These are phyloP conservation scores for Tylopilus felleus DNA, from an alignment of 768 basidiomycete species.

Conservation along the genomic window DNA sequence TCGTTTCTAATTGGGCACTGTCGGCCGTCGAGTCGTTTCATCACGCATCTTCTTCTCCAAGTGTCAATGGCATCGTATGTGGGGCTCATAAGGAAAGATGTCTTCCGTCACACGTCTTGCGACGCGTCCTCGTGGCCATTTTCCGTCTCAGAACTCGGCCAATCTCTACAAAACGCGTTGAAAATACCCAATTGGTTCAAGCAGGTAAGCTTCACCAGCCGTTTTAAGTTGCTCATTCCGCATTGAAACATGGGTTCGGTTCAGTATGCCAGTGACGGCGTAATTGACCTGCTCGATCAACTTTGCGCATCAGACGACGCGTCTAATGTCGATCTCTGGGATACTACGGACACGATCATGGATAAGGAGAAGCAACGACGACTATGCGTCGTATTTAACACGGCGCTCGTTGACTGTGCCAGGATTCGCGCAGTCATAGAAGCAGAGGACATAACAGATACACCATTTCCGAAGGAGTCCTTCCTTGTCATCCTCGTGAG, in stretches of 20 bases:
- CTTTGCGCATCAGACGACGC: not conserved
- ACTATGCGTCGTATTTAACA: not conserved
- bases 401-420: slow-evolving; percentile 1
- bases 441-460: not conserved
- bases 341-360: not conserved
- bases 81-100: not conserved
- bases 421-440: slow-evolving; percentile 4
- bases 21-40: not conserved
- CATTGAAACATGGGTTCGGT: not conserved
- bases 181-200: slow-evolving; percentile 2
- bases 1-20: no score
- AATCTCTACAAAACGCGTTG: not conserved
- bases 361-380: not conserved
- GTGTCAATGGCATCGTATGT: not conserved
- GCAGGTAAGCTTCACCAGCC: not conserved
- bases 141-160: not conserved
- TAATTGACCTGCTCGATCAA: no score
- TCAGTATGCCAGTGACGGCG: not conserved
- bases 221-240: not conserved
- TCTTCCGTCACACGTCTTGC: not conserved
- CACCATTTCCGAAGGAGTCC: slow-evolving; percentile 2
- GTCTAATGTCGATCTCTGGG: not conserved
- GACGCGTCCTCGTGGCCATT: slow-evolving; percentile 1
- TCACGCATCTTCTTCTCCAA: not conserved
- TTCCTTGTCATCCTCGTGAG: slow-evolving; percentile 7